Base-by-base conservation (phyloP, 768 basidiomycete species). In the Xerocomellus dryophilus region DNA sequence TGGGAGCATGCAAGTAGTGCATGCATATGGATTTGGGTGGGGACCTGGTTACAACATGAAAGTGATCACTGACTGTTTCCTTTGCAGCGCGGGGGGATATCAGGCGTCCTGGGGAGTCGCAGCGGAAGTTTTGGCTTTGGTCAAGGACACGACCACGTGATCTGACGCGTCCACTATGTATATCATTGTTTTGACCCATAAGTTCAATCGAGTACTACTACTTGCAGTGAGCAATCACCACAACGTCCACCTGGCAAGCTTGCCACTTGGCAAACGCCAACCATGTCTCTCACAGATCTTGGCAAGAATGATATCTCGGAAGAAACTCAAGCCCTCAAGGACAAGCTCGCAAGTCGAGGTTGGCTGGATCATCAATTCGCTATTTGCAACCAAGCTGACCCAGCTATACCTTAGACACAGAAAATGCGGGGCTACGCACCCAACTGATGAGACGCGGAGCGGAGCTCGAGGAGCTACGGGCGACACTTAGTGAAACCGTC, bases 1-100 rank as follows among this genome's bases (percentile, higher is more conserved):
- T 31, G 59, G 58, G 43, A 54, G 62, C 21, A 64, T 72, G 61
- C 54, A 60, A 12, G 76, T 83, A 3, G 73, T 82, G 18, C 83
- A 85, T 68, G 80, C 81, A 23, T 85, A 85, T 64, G 83, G 83
- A 7, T 80, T 84, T 35, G 83, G 83, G 78, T 79, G 39, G 50
- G 76, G 3, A 41, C 7, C 6, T 41, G 5, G 21, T 20, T 27
- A 3, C 6, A n/a, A n/a, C n/a, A 21, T 43, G 8, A 21, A 15
- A 14, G 1, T 2, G 8, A 47, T 61, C 6, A 14, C 10, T 20
- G 29, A 65, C 61, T 42, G 51, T 57, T 56, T 43, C 18, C 9
- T 25, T 58, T 57, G 39, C 51, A 73, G 74, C n/a, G 40, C 63
- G 17, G 68, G 66, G 45, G 76, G 76, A 15, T 77, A 71, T 57